Evolutionary conservation across 768 basidiomycete species (phyloP).

Genomic region (Thelephora aurantiotincta): DNA sequence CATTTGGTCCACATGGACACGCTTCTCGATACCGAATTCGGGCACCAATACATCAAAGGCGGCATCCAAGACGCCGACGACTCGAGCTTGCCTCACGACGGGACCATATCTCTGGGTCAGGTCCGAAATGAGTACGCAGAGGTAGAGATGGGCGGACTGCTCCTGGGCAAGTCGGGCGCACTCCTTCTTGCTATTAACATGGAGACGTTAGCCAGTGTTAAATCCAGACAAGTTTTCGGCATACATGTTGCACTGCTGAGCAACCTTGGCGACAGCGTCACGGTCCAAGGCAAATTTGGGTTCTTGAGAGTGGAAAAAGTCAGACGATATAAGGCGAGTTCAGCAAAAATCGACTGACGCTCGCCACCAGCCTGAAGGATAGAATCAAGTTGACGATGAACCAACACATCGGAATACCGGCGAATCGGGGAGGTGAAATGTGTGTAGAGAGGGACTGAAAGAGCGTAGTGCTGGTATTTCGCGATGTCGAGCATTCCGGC

Average conservation of each 20-base stretch:
- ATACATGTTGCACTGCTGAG: constrained; percentile 96
- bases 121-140: constrained; percentile 89
- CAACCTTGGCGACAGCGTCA: constrained; percentile 93
- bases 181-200: constrained; percentile 59
- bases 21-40: constrained; percentile 98
- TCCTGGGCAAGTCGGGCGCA: constrained; percentile 89
- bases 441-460: constrained; percentile 85
- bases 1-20: constrained; percentile 98
- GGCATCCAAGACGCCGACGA: constrained; percentile 91
- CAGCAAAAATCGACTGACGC: constrained; percentile 8
- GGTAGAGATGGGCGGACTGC: constrained; percentile 89
- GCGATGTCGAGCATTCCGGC: constrained; percentile 98
- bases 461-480: constrained; percentile 88
- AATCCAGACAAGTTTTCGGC: neutral
- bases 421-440: constrained; percentile 90
- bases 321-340: constrained; percentile 1
- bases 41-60: constrained; percentile 95
- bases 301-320: constrained; percentile 29
- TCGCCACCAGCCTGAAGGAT: constrained; percentile 59
- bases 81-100: constrained; percentile 88
- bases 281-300: constrained; percentile 94
- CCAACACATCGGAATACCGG: constrained; percentile 86
- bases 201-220: constrained; percentile 2
- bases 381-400: constrained; percentile 93
- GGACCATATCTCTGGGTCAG: constrained; percentile 92